Evolutionary conservation across 225 moss, liverwort and hornwort genomes (phyloP), one percentile per base, ranked within the genome.

Genomic region (Thuidium tamariscinum): DNA sequence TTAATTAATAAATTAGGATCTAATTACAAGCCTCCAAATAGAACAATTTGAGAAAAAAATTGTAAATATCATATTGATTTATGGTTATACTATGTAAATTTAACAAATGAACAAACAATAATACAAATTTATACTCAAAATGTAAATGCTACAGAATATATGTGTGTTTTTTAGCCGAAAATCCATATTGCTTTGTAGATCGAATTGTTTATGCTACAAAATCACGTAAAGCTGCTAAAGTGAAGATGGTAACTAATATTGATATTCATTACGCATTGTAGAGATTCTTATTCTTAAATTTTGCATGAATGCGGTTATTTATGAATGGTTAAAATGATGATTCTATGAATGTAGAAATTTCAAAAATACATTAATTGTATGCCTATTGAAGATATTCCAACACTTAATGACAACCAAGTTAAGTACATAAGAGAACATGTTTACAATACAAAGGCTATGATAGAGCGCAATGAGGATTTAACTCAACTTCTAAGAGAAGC

Each of bases 351-450:
- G 59, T 65, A 91, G 90, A 74, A 63, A 46, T 86, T 86, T 63
- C 41, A 90, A 66, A 88, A 82, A 64, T 96, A 95, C 82, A 88
- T 96, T 39, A 86, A 90, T 44, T 94, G 94, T 77, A 97, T 97
- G 97, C 96, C 97, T 29, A 74, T 96, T 77, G 96, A 96, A 83
- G 96, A 95, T 82, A 92, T 94, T 34, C 91, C 82, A 18, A 92
- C 89, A 70, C 83, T 94, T 77, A 94, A 81, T 60, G 82, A 89
- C 22, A 88, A 83, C 26, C 94, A 95, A 88, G 46, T 95, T 66
- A 87, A 89, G 41, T 89, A 89, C 61, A 91, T 97, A 57, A 93
- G 77, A 84, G 70, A 83, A 66, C 36, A 76, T 19, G 82, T 92
- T 37, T 92, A 91, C 84, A 96, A 97, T 55, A 93, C 94, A 60